phyloP scores from a whole-genome alignment of 192 early-diverging fungal species.

The Pilaira anomala region DNA sequence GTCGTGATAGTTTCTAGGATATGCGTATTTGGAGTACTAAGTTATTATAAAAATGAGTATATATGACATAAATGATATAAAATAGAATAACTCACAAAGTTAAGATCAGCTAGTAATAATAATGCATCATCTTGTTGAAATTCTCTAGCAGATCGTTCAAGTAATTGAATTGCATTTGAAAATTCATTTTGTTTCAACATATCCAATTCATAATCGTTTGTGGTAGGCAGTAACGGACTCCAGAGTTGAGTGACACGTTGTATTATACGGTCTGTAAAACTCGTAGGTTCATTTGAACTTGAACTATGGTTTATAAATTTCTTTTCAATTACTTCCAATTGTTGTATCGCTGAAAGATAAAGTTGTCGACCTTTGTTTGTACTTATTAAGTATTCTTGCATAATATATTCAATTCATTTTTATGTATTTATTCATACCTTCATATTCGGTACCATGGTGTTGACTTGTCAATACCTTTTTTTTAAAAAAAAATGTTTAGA shows the following conservation, averaged over 20 bases:
- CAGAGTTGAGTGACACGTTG: not conserved
- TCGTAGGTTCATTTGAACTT: not conserved
- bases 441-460: not conserved
- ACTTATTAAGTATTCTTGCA: not conserved
- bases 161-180: conserved; percentile 33
- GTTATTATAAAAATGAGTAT: not conserved
- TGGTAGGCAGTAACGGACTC: not conserved
- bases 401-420: not conserved
- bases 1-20: conserved; percentile 49
- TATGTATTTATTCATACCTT: not conserved
- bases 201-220: not conserved
- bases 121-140: conserved; percentile 54
- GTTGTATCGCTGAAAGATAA: conserved; percentile 17
- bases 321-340: conserved; percentile 7
- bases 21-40: conserved; percentile 60
- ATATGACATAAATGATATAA: not conserved
- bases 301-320: not conserved
- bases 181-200: not conserved
- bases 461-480: too few relatives aligned
- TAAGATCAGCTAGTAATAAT: conserved; percentile 67
- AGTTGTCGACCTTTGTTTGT: conserved; percentile 1
- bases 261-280: not conserved
- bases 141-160: conserved; percentile 47
- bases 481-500: too few relatives aligned
- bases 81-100: conserved; percentile 53